Percentiles rank a stretch among this genome's conserved stretches.
These are phyloP conservation scores for Phalaenopsis equestris DNA, from an alignment of 106 monocot genomes.

Conservation along the genomic window DNA sequence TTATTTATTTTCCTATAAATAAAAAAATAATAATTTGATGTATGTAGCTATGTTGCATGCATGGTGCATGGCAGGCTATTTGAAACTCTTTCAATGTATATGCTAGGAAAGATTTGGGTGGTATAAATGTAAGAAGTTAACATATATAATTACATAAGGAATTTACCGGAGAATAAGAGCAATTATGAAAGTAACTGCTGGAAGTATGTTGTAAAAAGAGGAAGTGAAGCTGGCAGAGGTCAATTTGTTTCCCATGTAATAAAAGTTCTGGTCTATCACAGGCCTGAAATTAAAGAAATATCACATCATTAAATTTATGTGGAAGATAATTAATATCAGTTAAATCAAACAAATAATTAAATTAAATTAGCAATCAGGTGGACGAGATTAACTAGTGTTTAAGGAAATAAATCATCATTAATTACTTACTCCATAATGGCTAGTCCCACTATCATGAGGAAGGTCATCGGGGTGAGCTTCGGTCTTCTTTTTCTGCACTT, in stretches of 20 bases:
- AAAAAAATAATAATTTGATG: too few species aligned
- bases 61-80: too few species aligned
- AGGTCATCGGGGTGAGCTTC: conserved; percentile 45
- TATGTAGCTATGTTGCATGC: too few species aligned
- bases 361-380: neutral
- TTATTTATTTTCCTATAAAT: too few species aligned
- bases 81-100: too few species aligned
- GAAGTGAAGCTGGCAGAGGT: conserved; percentile 67
- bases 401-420: neutral
- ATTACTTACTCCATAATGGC: conserved; percentile 56
- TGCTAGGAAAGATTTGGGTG: too few species aligned
- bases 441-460: conserved; percentile 56
- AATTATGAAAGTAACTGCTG: conserved; percentile 67
- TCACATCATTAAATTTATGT: neutral
- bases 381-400: neutral
- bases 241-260: conserved; percentile 58
- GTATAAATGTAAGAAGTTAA: too few species aligned
- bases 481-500: conserved; percentile 63
- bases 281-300: conserved; percentile 30
- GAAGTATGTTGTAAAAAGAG: conserved; percentile 65
- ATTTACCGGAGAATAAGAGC: conserved; percentile 51
- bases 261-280: conserved; percentile 85
- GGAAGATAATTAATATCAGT: neutral
- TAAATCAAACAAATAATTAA: neutral
- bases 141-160: too few species aligned